Base-by-base conservation (phyloP, 2,329 filamentous ascomycete species). In the Clonostachys solani region DNA sequence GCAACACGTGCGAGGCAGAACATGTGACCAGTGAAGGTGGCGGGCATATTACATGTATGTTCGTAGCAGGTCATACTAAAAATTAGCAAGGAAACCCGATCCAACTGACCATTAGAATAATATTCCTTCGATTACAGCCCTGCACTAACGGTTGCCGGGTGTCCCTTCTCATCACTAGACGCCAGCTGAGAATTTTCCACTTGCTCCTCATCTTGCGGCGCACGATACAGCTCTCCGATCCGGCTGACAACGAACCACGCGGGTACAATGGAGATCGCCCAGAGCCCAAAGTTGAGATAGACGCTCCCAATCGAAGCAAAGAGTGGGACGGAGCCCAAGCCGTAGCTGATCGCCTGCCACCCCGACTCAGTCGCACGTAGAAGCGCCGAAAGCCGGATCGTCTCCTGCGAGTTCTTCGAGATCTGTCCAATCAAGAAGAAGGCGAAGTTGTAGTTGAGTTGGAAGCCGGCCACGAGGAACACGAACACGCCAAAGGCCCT, bases 361-460 rank as follows among this genome's bases (percentile, higher is more conserved):
- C 81, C 84, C 4, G 82, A 86, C 59, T 88, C 84, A 0, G 80
- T 85, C 0, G 80, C 84, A 50, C 84, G 71, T 8, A 88, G 62
- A 10, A 88, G 60, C 0, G 81, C 83, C 0, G 84, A 75, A 52
- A 83, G 77, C 1, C 84, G 74, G 19, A 88, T 75, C 0, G 86
- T 76, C 53, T 88, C 81, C 36, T 76, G 72, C 33, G 84, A 73
- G 12, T 72, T 71, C 3, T 68, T 65, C 1, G 84, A 82, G 4
- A 88, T 60, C 51, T 86, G 81, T 0, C 77, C 73, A 12, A 87
- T 77, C 46, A 87, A 70, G 56, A 88, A 88, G 62, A 87, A 86
- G 7, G 86, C 63, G 57, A 80, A 86, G 53, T 87, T 72, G 59
- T 88, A 88, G 56, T 87, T 87, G n/a, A 86, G 54, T 58, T 88